Evolutionary conservation across 768 basidiomycete species (phyloP).

Genomic region (Vishniacozyma victoriae): DNA sequence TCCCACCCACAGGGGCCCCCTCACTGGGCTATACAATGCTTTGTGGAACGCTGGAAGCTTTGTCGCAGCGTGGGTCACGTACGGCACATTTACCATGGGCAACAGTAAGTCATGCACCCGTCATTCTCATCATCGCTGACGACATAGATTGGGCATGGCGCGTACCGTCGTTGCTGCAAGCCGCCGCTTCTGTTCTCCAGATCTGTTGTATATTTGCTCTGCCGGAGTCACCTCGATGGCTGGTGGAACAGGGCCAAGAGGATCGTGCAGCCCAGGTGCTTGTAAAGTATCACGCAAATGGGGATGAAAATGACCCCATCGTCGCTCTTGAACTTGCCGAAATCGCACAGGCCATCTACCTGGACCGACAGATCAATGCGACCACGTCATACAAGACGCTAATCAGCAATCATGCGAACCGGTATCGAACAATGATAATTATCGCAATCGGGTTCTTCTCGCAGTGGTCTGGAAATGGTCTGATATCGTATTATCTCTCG

Average conservation of each 20-base stretch:
- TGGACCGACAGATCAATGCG: slow-evolving; percentile 48
- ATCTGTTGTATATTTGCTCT: slow-evolving; percentile 57
- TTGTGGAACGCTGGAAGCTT: slow-evolving; percentile 68
- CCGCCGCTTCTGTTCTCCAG: slow-evolving; percentile 6
- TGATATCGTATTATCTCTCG: slow-evolving; percentile 25
- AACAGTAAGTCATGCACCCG: neutral
- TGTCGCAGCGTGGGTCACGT: slow-evolving; percentile 16
- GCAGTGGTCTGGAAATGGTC: slow-evolving; percentile 29
- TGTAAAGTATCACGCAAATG: slow-evolving; percentile 77
- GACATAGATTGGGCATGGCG: neutral
- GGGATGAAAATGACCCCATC: slow-evolving; percentile 55
- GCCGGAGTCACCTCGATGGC: slow-evolving; percentile 78
- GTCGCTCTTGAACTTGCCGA: slow-evolving; percentile 48
- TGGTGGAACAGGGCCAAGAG: slow-evolving; percentile 67
- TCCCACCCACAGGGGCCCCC: slow-evolving; percentile 66
- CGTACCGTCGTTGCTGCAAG: neutral
- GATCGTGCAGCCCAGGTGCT: slow-evolving; percentile 62
- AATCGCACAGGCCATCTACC: slow-evolving; percentile 62
- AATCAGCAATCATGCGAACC: slow-evolving; percentile 62
- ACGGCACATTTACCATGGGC: slow-evolving; percentile 55
- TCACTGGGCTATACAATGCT: slow-evolving; percentile 56
- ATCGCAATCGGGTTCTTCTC: slow-evolving; percentile 11
- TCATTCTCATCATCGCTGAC: no score
- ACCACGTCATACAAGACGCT: slow-evolving; percentile 51
- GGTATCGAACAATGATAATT: slow-evolving; percentile 60